Evolutionary conservation across 306 rosid genomes (phyloP).

Genomic region (Prunus salicina): DNA sequence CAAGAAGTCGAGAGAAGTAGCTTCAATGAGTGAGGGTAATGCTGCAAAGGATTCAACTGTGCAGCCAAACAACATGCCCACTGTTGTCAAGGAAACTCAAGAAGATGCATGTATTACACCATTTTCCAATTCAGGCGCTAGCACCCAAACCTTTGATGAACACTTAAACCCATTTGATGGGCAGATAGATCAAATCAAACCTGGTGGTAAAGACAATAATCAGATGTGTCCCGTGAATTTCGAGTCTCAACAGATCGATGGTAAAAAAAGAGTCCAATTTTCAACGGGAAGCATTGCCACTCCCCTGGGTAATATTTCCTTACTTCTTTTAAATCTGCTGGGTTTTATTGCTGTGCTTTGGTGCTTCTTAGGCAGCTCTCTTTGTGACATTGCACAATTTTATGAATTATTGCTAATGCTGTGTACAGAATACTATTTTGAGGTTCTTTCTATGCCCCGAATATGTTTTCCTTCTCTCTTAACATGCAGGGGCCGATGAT

Average conservation of each 20-base stretch:
- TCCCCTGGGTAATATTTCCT: constrained; percentile 51
- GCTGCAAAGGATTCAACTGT: constrained; percentile 35
- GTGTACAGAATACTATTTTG: constrained; percentile 16
- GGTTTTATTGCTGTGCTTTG: constrained; percentile 1
- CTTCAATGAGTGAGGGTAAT: constrained; percentile 27
- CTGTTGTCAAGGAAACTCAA: constrained; percentile 34
- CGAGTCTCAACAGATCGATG: constrained; percentile 45
- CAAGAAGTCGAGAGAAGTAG: constrained; percentile 25
- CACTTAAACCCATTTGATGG: constrained; percentile 26
- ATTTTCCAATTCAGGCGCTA: constrained; percentile 38
- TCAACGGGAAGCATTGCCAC: constrained; percentile 33
- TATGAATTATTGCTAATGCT: constrained; percentile 19
- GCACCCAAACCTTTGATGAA: constrained; percentile 44
- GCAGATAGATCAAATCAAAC: constrained; percentile 34
- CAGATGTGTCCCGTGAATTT: constrained; percentile 26
- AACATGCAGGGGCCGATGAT: constrained; percentile 82
- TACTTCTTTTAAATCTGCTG: constrained; percentile 13
- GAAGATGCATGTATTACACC: constrained; percentile 52
- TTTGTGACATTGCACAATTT: constrained; percentile 5
- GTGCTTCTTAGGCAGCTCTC: constrained; percentile 8
- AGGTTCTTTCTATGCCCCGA: constrained; percentile 33
- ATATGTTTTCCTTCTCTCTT: constrained; percentile 45
- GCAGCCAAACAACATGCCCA: constrained; percentile 23
- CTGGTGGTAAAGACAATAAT: constrained; percentile 27
- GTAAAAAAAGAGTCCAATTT: constrained; percentile 54